A percentile compares a stretch with the other conserved stretches of the same genome.
These are phyloP conservation scores for Tetrapisispora namnaoensis DNA, from an alignment of 805 yeast species.

Conservation along the genomic window DNA sequence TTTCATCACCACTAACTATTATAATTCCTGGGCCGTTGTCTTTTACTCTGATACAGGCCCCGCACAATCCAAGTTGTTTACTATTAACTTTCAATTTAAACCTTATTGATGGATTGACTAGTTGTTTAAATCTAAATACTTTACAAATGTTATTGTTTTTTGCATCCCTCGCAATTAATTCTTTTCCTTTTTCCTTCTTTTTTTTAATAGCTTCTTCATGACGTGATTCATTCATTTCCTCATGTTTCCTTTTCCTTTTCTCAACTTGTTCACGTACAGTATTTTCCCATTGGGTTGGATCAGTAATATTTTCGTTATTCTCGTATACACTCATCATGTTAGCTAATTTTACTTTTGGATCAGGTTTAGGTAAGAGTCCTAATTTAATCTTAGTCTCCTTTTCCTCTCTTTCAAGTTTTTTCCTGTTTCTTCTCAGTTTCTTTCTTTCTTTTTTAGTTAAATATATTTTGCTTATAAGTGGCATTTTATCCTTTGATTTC, in stretches of 20 bases:
- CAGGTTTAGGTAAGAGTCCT: slow-evolving; percentile 82
- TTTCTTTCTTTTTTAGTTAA: slow-evolving; percentile 72
- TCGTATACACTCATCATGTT: slow-evolving; percentile 74
- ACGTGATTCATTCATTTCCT: slow-evolving; percentile 49
- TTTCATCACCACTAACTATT: slow-evolving; percentile 66
- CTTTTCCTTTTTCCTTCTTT: slow-evolving; percentile 1
- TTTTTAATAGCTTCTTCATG: slow-evolving; percentile 25
- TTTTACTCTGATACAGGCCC: slow-evolving; percentile 43
- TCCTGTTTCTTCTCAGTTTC: slow-evolving; percentile 57
- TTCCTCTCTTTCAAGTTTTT: slow-evolving; percentile 55
- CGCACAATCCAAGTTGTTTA: slow-evolving; percentile 56
- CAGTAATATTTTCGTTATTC: slow-evolving; percentile 75
- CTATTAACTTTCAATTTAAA: slow-evolving; percentile 77
- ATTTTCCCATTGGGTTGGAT: slow-evolving; percentile 81
- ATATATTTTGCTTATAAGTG: slow-evolving; percentile 38
- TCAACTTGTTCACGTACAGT: slow-evolving; percentile 60
- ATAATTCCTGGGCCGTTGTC: slow-evolving; percentile 43
- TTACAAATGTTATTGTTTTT: slow-evolving; percentile 21
- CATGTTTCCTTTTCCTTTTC: slow-evolving; percentile 50
- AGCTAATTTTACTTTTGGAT: slow-evolving; percentile 75
- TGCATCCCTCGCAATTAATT: not conserved
- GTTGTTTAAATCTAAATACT: slow-evolving; percentile 46
- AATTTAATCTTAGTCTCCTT: slow-evolving; percentile 66
- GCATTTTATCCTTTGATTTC: slow-evolving; percentile 36
- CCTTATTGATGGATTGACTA: slow-evolving; percentile 55